Conservation (phyloP, 176 grass and related monocot species). For the Eragrostis curvula region DNA sequence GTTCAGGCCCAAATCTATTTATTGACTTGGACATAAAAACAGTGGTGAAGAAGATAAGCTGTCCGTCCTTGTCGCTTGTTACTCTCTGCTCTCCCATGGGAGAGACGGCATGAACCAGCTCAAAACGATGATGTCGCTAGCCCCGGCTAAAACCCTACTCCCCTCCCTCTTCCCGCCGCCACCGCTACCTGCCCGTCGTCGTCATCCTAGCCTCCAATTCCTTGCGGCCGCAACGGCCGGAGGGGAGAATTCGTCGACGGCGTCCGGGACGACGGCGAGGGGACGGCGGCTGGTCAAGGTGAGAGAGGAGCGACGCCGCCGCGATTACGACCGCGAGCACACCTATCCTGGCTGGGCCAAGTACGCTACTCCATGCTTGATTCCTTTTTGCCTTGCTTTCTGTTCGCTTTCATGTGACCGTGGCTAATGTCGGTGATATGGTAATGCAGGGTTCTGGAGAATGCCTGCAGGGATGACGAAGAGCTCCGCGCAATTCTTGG, state of each 20-base stretch:
- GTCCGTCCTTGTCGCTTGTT: too few relatives aligned
- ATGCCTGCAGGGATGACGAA: slow-evolving; percentile 81
- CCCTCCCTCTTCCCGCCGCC: slow-evolving; percentile 20
- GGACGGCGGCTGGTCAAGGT: slow-evolving; percentile 83
- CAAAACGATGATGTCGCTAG: slow-evolving; percentile 15
- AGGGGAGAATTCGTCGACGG: slow-evolving; percentile 25
- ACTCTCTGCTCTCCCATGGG: not conserved
- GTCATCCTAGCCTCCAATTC: slow-evolving; percentile 9
- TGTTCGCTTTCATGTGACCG: not conserved
- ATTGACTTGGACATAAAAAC: too few relatives aligned
- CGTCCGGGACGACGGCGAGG: slow-evolving; percentile 72
- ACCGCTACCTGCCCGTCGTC: not conserved
- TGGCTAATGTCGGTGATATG: not conserved
- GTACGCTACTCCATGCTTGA: slow-evolving; percentile 37
- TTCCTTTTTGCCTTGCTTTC: not conserved
- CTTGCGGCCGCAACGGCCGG: not conserved
- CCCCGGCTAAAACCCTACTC: slow-evolving; percentile 29
- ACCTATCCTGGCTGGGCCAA: slow-evolving; percentile 92
- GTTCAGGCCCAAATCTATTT: too few relatives aligned
- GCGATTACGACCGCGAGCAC: slow-evolving; percentile 65
- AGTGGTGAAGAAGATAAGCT: too few relatives aligned
- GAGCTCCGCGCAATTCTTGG: slow-evolving; percentile 88
- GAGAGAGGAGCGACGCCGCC: slow-evolving; percentile 79
- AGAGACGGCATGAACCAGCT: not conserved
- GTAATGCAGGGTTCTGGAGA: slow-evolving; percentile 77